phyloP scores from a whole-genome alignment of 495 filamentous ascomycete genomes.

The Thermothielavioides terrestris region DNA sequence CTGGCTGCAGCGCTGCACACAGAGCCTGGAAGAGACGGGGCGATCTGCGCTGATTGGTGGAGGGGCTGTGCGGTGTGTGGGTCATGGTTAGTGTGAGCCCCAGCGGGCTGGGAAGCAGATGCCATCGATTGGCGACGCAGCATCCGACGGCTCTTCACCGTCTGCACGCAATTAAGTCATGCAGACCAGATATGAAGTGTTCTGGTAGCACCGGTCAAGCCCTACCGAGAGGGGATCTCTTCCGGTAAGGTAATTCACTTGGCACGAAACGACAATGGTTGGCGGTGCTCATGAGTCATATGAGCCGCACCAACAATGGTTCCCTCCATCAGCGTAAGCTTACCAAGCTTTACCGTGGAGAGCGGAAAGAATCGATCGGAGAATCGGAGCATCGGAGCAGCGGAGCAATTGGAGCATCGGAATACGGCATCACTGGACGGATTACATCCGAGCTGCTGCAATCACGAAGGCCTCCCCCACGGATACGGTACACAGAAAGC shows the following conservation, averaged over 20 bases:
- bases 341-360: too few relatives aligned
- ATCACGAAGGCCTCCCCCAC: too few relatives aligned
- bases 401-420: too few relatives aligned
- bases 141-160: slow-evolving; percentile 9
- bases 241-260: neutral
- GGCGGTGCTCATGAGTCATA: neutral
- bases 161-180: slow-evolving; percentile 11
- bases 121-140: slow-evolving; percentile 10
- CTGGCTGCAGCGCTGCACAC: too few relatives aligned
- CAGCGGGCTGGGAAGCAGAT: slow-evolving; percentile 5
- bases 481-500: too few relatives aligned
- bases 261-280: neutral
- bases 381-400: too few relatives aligned
- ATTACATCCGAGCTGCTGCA: too few relatives aligned
- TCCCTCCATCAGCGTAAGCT: too few relatives aligned
- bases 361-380: too few relatives aligned
- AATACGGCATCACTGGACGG: too few relatives aligned
- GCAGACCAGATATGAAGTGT: neutral
- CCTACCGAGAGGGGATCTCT: neutral
- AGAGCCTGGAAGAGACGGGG: too few relatives aligned
- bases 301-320: too few relatives aligned
- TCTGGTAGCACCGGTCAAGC: neutral
- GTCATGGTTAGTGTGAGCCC: neutral
- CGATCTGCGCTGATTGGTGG: neutral
- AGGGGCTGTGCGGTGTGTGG: neutral